Evolutionary conservation across 2,329 filamentous ascomycete genomes (phyloP), one percentile per base, ranked within the genome.

Genomic region (Pleochaeta shiraiana): DNA sequence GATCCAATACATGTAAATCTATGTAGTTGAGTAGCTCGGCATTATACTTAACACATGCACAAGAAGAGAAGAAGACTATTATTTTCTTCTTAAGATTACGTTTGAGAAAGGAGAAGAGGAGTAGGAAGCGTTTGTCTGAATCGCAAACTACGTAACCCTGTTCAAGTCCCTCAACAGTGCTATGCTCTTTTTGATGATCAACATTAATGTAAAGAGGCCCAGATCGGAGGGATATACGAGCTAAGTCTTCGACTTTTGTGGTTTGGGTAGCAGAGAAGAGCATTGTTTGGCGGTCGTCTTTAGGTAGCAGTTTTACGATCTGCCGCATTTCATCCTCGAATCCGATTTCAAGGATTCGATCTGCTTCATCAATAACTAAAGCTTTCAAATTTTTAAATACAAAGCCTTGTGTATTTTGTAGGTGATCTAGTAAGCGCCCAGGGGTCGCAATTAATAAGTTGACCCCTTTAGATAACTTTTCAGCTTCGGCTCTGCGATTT

Each of bases 221-320:
- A 0, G 90, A 86, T 39, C 90, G 84, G 60, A 98, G 80, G 4
- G 93, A 98, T 73, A 98, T 95, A 68, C 93, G 82, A 0, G 93
- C 93, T 64, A 98, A 80, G 75, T 98, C 93, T 76, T 97, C 92
- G 69, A 98, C 93, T 77, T 98, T 97, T 65, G 92, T 97, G 2
- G 93, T 98, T 75, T 97, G 93, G 4, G 93, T 98, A 16, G 93
- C 93, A 16, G 90, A 96, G 79, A 98, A 98, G n/a, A 98, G 82
- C 86, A 95, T 93, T 0, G 91, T 96, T 76, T 97, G 92, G 66
- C 93, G 80, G 69, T 91, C 84, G 65, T 95, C 85, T 69, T 86
- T 87, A 59, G 91, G 89, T 21, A 97, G 78, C 64, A 97, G 93
- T 79, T 95, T 95, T 75, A 97, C 86, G 70, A 98, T 95, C 74